phyloP scores from a whole-genome alignment of 1,139 yeast genomes.

The Hyphopichia fennica region DNA sequence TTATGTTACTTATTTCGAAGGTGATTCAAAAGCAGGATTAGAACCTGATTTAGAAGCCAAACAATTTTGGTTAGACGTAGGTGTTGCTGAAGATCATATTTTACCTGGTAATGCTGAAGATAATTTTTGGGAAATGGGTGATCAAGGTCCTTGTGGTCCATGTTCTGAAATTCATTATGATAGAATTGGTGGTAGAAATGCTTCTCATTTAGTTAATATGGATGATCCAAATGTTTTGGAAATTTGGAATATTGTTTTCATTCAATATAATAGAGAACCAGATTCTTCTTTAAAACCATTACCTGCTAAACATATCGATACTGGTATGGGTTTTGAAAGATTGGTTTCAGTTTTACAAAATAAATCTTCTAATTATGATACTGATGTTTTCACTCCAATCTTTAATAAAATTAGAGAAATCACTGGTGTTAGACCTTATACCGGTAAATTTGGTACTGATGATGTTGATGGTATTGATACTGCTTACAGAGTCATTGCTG shows the following conservation, averaged over 20 bases:
- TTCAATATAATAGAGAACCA: conserved; percentile 92
- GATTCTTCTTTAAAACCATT: conserved; percentile 77
- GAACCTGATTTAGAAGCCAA: conserved; percentile 95
- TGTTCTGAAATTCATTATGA: conserved; percentile 97
- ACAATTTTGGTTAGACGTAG: conserved; percentile 79
- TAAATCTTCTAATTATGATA: conserved; percentile 90
- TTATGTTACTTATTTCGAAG: conserved; percentile 95
- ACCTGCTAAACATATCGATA: conserved; percentile 94
- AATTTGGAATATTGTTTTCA: conserved; percentile 96
- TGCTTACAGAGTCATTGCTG: conserved; percentile 97
- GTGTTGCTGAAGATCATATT: conserved; percentile 89
- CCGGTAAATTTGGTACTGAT: conserved; percentile 90
- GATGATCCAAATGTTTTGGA: conserved; percentile 98
- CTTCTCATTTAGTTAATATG: conserved; percentile 82
- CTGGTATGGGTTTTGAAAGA: conserved; percentile 99
- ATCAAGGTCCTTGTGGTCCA: conserved; percentile 99
- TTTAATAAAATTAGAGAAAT: conserved; percentile 85
- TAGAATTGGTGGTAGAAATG: conserved; percentile 97
- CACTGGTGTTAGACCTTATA: conserved; percentile 87
- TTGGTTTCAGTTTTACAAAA: conserved; percentile 91
- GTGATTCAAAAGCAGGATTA: conserved; percentile 80
- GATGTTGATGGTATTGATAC: conserved; percentile 95
- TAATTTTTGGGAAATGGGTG: conserved; percentile 99
- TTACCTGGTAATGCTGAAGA: conserved; percentile 88
- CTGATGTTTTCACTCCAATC: conserved; percentile 91